Conservation (phyloP, 768 basidiomycete genomes). For the Pisolithus orientalis region DNA sequence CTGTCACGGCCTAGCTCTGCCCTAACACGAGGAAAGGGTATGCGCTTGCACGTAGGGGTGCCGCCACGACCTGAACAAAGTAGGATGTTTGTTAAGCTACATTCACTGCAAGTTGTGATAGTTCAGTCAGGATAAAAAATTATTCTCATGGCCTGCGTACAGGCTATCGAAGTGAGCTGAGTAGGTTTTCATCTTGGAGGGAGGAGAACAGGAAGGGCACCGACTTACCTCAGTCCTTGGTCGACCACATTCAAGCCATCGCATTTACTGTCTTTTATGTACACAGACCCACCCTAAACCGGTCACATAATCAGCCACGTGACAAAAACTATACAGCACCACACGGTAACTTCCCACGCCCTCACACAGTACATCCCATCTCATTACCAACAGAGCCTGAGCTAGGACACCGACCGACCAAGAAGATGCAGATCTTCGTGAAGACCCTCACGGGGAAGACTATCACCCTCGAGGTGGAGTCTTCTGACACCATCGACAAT, state of each 20-base stretch:
- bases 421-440: constrained; percentile 68
- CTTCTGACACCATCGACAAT: constrained; percentile 94
- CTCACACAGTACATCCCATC: constrained; percentile 4
- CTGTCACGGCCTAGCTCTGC: too few relatives aligned
- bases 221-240: neutral
- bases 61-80: too few relatives aligned
- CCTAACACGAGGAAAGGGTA: too few relatives aligned
- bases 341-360: constrained; percentile 13
- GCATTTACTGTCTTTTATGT: neutral
- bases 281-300: constrained; percentile 18
- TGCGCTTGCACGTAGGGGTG: too few relatives aligned
- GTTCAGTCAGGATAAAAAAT: constrained; percentile 33
- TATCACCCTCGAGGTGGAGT: constrained; percentile 98
- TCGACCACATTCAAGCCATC: neutral
- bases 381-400: neutral
- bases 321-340: constrained; percentile 26
- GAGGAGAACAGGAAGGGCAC: neutral
- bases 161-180: constrained; percentile 65
- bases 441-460: constrained; percentile 95
- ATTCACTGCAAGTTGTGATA: neutral
- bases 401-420: neutral
- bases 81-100: neutral
- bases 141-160: constrained; percentile 49
- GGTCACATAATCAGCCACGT: constrained; percentile 17
- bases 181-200: constrained; percentile 33